Base-by-base conservation (phyloP, 2,329 filamentous ascomycete genomes). In the Colletotrichum viniferum region DNA sequence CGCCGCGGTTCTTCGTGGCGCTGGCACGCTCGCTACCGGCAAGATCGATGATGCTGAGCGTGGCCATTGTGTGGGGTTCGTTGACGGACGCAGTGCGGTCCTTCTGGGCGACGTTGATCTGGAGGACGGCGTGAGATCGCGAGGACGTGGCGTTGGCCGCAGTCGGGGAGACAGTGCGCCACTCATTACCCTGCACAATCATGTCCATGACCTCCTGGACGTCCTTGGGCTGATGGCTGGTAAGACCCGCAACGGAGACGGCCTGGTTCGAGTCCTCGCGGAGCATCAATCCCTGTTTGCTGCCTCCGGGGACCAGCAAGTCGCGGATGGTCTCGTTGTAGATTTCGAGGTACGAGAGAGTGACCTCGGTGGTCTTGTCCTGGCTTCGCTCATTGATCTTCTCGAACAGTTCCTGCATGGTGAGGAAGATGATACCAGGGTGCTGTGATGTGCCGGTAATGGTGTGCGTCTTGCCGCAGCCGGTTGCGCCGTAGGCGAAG, bases 251-350 rank as follows among this genome's bases (percentile, higher is more conserved):
- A 3, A 99, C 97, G 0, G 95, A 97, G 9, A 99, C 97, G 13
- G 95, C 92, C 83, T 98, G 95, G 81, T 98, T 96, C 73, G 94
- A 94, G 86, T 99, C 97, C 85, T 99, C 97, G 63, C 97, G 94
- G 55, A 99, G 90, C 93, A 97, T 98, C 78, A 99, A 86, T 4
- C 95, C 94, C 78, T 92, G 90, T 85, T 96, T 97, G 85, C 93
- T 94, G 48, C 93, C 94, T 28, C 94, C 94, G 1, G 95, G 94
- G n/a, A 97, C 94, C 58, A 99, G 89, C 81, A 99, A 87, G 86
- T 99, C 97, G 68, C 97, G 95, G 80, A 99, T 99, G 0, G 96
- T 98, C 87, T 99, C 97, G 83, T 99, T 99, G 89, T 99, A 99
- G 78, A 99, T 99, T 83, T 99, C 97, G 48, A 99, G 90, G 81